Evolutionary conservation across 2,329 filamentous ascomycete species (phyloP), one percentile per base, ranked within the genome.

Genomic region (Huntiella savannae): DNA sequence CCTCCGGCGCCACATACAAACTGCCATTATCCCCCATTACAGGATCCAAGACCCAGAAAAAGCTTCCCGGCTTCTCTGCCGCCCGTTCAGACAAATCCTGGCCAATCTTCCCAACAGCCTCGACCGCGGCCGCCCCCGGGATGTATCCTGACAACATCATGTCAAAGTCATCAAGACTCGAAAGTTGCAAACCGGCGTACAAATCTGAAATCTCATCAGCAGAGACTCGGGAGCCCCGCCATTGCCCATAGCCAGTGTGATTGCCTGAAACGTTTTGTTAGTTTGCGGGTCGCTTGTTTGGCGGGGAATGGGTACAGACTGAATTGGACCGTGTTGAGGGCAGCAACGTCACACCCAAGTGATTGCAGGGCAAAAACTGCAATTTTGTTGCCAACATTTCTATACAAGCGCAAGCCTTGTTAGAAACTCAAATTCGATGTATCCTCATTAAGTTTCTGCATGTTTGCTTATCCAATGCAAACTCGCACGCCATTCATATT

Each of bases 361-460:
- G 82, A 81, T 62, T 98, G 88, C 71, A 98, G 80, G 53, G 87
- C 84, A 58, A 94, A 92, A 1, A 86, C 86, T 37, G 87, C 87
- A 69, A 98, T 94, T 57, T 88, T 94, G 61, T 98, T 98, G 44
- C 91, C 91, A 54, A 98, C 91, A 71, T 95, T 88, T 59, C 91
- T 50, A 5, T 35, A 3, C 35, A 33, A 12, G 15, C 10, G 11
- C 4, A 34, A 34, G 10, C 32, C 33, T 43, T 13, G 12, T 16
- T 11, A 28, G 22, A 28, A 28, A 7, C 8, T 28, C 22, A 28
- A 28, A 28, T 28, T 4, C 22, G 8, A 1, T 10, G 22, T 10
- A 28, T 28, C 22, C 8, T 28, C 22, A 10, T 28, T 4, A 1
- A 91, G 71, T 95, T 88, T 59, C 91, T 50, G 5, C 35, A 5